A percentile compares a stretch with the other conserved stretches of the same genome.
These are phyloP conservation scores for Penicillium brevicompactum DNA, from an alignment of 2,329 filamentous ascomycete genomes.

Conservation along the genomic window DNA sequence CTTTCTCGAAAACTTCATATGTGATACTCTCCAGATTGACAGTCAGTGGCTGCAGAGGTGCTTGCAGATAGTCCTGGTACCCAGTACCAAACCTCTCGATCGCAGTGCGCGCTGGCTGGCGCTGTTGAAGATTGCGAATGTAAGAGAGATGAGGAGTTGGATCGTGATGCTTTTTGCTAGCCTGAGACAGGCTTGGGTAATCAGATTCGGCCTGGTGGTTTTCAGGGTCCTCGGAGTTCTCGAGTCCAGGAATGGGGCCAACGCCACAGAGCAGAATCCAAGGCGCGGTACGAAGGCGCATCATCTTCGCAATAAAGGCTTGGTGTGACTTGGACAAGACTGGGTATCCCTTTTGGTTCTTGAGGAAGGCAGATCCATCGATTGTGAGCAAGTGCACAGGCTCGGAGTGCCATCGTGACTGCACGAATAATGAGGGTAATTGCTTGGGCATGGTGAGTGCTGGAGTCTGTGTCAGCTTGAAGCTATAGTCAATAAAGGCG, in stretches of 20 bases:
- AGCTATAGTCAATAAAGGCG: background rate
- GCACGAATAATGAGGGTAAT: constrained; percentile 58
- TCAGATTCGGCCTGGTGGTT: constrained; percentile 33
- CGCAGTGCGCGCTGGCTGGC: constrained; percentile 67
- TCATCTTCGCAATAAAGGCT: constrained; percentile 57
- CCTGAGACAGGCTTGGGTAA: constrained; percentile 73
- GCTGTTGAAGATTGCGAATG: constrained; percentile 78
- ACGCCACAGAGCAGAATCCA: constrained; percentile 64
- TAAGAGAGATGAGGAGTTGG: constrained; percentile 74
- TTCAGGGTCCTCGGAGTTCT: constrained; percentile 24
- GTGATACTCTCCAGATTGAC: constrained; percentile 97
- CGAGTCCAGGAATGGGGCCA: constrained; percentile 55
- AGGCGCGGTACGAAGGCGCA: constrained; percentile 59
- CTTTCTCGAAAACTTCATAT: constrained; percentile 98
- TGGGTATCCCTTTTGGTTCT: constrained; percentile 61
- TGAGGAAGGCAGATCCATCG: constrained; percentile 56
- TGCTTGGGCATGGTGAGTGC: constrained; percentile 61
- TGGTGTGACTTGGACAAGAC: constrained; percentile 63
- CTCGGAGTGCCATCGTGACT: constrained; percentile 66
- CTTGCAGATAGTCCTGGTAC: constrained; percentile 93
- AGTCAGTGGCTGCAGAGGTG: constrained; percentile 88
- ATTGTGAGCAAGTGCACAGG: constrained; percentile 60
- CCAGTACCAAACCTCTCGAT: constrained; percentile 70
- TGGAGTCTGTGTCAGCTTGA: constrained; percentile 32
- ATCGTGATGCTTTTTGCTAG: constrained; percentile 55